Evolutionary conservation across 805 yeast genomes (phyloP), one percentile per base, ranked within the genome.

Genomic region (Metschnikowia santaceciliae): DNA sequence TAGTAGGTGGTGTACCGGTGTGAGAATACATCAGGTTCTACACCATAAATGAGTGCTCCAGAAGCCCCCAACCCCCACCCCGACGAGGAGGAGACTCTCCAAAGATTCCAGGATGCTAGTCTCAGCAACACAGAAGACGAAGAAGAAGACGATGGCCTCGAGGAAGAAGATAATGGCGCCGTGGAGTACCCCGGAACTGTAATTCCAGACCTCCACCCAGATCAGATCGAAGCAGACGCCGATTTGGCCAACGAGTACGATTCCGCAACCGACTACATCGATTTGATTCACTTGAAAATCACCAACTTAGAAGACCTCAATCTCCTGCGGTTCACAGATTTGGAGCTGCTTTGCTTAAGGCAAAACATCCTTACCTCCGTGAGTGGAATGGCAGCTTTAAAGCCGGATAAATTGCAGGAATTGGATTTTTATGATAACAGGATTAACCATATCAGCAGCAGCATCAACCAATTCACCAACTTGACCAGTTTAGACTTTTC

Each of bases 401-500:
- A 90, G 51, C 74, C 69, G 37, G 81, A 76, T 1, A 74, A 75
- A 0, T 60, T 94, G 58, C 87, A 81, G 56, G 94, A 90, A 53
- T 70, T 94, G 52, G 99, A 94, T 67, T 75, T 91, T 32, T 94
- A 94, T 65, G 99, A 94, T 68, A 94, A 94, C 68, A 74, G 96
- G 59, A 86, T 94, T 60, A 83, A 84, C 56, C 97, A 90, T 63
- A 89, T 94, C 47, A 83, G 91, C 4, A 82, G 83, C 42, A 84
- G 82, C 60, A 64, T 90, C 17, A 81, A 78, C 54, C 80, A 81
- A 44, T 78, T 90, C 57, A 68, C 64, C 2, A 78, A 80, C 36
- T 68, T 90, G 54, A 77, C 67, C 50, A 77, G 63, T 48, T 73
- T 94, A 59, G 99, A 94, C 69, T 74, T 94, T 23, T 88, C 96